A percentile compares a stretch with the other conserved stretches of the same genome.
phyloP scores from a whole-genome alignment of 192 early-diverging fungal genomes.

The Thamnidium elegans region DNA sequence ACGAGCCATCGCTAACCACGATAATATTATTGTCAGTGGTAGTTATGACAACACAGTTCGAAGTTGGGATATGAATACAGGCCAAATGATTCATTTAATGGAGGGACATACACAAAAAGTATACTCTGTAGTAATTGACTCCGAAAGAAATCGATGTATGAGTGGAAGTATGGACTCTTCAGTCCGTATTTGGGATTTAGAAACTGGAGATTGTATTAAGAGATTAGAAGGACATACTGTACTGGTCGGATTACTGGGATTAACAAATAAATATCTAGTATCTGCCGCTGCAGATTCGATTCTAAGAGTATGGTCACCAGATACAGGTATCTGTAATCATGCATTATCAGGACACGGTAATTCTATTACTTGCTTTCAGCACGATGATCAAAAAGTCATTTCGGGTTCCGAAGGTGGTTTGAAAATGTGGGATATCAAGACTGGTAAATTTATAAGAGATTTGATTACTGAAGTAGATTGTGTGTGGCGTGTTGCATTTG shows the following conservation, averaged over 20 bases:
- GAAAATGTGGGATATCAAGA: conserved; percentile 95
- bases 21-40: conserved; percentile 84
- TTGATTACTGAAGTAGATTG: conserved; percentile 76
- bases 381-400: conserved; percentile 90
- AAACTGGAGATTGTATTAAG: conserved; percentile 74
- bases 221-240: conserved; percentile 87
- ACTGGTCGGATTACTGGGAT: conserved; percentile 90
- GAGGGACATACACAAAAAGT: conserved; percentile 93
- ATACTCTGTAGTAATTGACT: conserved; percentile 89
- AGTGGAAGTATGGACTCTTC: conserved; percentile 93
- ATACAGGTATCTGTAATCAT: conserved; percentile 59
- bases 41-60: conserved; percentile 90
- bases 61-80: conserved; percentile 85
- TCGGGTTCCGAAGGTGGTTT: conserved; percentile 92
- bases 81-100: conserved; percentile 63
- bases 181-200: conserved; percentile 90
- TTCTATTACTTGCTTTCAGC: conserved; percentile 98
- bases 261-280: conserved; percentile 82
- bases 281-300: conserved; percentile 94
- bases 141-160: conserved; percentile 80
- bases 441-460: conserved; percentile 81
- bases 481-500: conserved; percentile 96
- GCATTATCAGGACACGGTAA: conserved; percentile 72
- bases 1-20: conserved; percentile 87
- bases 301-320: conserved; percentile 87